Base-by-base conservation (phyloP, 176 grass and related monocot genomes). In the Olyra latifolia region DNA sequence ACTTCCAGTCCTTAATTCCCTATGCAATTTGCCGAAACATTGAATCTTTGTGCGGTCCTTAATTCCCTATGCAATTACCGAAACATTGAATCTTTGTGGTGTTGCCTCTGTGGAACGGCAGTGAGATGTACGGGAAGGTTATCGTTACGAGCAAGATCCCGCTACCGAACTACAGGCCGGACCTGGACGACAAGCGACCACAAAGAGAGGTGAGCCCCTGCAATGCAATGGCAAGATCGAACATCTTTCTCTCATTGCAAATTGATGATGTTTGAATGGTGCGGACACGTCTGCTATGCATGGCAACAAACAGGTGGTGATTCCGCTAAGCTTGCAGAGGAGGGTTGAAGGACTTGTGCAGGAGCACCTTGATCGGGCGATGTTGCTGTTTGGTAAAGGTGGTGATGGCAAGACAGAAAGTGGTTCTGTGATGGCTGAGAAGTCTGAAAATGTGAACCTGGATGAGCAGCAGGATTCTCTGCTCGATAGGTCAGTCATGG, bases 141-240 rank as follows among this genome's bases (percentile, higher is more conserved):
- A 82, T 98, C 7, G 95, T 95, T n/a, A 88, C 92, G 20, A 98
- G 95, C 82, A 98, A 98, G 90, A 92, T 95, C 60, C 92, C 92
- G 8, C 53, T 98, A 32, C 95, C 90, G 15, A 98, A 98, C 69
- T 98, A 95, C 81, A 91, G 95, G 46, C 95, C 92, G 0, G 95
- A 98, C 77, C 86, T 95, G 39, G 95, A 98, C 53, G 95, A 98
- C 80, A 98, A 93, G 74, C 57, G 95, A 8, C 95, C 92, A 6
- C 95, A 98, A 75, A 91, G 92, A 93, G 92, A 98, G 90, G 95
- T 80, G 28, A 83, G 27, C 71, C 22, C 24, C 22, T 27, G 35
- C 29, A 48, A 38, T 35, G 23, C 23, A 62, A 20, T 67, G 32
- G 14, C 76, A 78, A 58, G 45, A 28, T 57, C 7, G 9, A 11